Conservation (phyloP, 2,329 filamentous ascomycete genomes). For the Apiospora hydei region DNA sequence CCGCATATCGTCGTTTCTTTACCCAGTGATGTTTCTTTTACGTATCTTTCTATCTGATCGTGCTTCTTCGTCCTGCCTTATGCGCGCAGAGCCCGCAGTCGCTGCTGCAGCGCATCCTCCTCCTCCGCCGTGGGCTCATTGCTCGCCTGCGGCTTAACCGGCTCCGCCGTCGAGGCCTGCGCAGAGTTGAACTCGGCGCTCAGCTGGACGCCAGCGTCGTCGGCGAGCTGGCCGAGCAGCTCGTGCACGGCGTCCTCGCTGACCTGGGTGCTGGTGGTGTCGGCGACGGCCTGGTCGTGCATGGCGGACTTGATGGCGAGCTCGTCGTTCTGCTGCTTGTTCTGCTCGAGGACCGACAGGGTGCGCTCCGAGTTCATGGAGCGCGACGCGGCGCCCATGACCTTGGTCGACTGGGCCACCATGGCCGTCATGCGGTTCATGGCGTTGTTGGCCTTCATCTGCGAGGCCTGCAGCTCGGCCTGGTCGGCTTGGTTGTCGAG, state of each 20-base stretch:
- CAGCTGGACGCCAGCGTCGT: slow-evolving; percentile 86
- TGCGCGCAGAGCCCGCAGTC: slow-evolving; percentile 62
- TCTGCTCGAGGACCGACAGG: slow-evolving; percentile 66
- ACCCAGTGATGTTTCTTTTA: neutral
- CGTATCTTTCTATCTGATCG: neutral
- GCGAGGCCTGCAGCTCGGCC: slow-evolving; percentile 65
- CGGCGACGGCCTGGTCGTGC: slow-evolving; percentile 85
- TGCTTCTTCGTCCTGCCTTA: slow-evolving; percentile 38
- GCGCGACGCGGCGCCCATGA: slow-evolving; percentile 65
- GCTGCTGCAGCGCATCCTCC: slow-evolving; percentile 76
- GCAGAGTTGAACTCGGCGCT: slow-evolving; percentile 73
- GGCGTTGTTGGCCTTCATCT: slow-evolving; percentile 70
- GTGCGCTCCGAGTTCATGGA: slow-evolving; percentile 68
- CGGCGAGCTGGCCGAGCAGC: slow-evolving; percentile 83
- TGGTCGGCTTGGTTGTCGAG: slow-evolving; percentile 72
- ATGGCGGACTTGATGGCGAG: slow-evolving; percentile 73
- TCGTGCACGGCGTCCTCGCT: slow-evolving; percentile 87
- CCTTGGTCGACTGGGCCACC: slow-evolving; percentile 66
- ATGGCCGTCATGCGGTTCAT: slow-evolving; percentile 72
- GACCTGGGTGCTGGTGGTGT: slow-evolving; percentile 76
- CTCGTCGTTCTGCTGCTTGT: slow-evolving; percentile 68
- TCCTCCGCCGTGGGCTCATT: slow-evolving; percentile 77
- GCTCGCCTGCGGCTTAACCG: slow-evolving; percentile 51
- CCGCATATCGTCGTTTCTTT: neutral
- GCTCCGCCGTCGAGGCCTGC: slow-evolving; percentile 63